phyloP scores from a whole-genome alignment of 2,329 filamentous ascomycete species.

The Metarhizium robertsii region DNA sequence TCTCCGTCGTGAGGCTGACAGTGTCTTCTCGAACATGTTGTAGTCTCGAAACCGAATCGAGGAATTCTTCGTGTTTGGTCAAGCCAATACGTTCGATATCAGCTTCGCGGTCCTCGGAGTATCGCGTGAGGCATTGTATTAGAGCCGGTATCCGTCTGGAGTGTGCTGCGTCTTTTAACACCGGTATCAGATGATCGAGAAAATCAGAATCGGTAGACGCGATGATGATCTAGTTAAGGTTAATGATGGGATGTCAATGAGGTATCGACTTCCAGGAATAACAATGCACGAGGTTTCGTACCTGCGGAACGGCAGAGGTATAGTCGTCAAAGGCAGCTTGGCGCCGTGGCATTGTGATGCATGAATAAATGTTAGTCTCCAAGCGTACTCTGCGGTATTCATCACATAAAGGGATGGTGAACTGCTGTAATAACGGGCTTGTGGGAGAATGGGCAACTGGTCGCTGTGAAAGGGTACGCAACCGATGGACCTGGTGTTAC shows the following conservation, averaged over 20 bases:
- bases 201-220: conserved; percentile 89
- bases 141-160: conserved; percentile 65
- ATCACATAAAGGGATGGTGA: neutral
- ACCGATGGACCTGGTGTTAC: too few species aligned
- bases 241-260: conserved; percentile 1
- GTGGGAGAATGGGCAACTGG: neutral
- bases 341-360: conserved; percentile 32
- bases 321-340: conserved; percentile 38
- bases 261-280: neutral
- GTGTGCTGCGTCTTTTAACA: conserved; percentile 80
- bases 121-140: conserved; percentile 59
- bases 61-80: conserved; percentile 94
- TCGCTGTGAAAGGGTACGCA: neutral
- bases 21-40: conserved; percentile 86
- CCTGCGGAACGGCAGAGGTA: conserved; percentile 35
- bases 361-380: conserved; percentile 3
- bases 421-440: neutral
- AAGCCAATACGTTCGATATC: conserved; percentile 94
- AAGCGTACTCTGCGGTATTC: neutral
- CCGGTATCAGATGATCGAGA: conserved; percentile 88
- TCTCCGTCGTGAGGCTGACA: conserved; percentile 79
- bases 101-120: conserved; percentile 75
- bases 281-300: conserved; percentile 12
- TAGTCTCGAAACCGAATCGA: conserved; percentile 88
- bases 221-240: conserved; percentile 64